Base-by-base conservation (phyloP, 192 early-diverging fungal species). In the Backusella circina region DNA sequence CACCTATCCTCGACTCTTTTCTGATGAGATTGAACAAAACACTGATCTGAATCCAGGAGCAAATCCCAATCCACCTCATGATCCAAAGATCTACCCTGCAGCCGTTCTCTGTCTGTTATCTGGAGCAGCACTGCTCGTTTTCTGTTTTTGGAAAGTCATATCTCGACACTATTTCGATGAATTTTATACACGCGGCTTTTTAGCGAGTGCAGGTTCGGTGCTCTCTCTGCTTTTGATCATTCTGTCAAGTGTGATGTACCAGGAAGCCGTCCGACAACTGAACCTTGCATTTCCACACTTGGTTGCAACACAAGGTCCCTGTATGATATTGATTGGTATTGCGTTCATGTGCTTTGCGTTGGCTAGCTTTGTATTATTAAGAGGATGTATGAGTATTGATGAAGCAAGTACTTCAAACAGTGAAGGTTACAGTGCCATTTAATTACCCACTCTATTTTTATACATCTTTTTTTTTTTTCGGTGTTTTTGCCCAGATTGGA, bases 121-220 rank as follows among this genome's bases (percentile, higher is more conserved):
- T 67, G 50, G 71, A 0, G 71, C 71, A 2, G 31, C 47, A 0
- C 41, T 64, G 18, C 23, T 78, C 4, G 15, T 47, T 18, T 28
- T 78, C 18, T 72, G 65, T 10, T 4, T 78, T 39, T 57, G 51
- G 51, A 57, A 57, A 57, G 23, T 57, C 9, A 26, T 57, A 5
- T 23, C 50, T 23, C 71, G 73, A 10, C 23, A 51, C 66, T 71
- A 75, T 28, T 38, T 70, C 10, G 79, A 81, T 44, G 33, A 70
- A 28, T 64, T 54, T 54, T 77, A 77, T 74, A 71, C 75, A 16
- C 67, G 79, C 21, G 79, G 72, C 21, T 81, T 81, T 36, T 50
- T 77, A 18, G 65, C 71, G 3, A 47, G 38, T 0, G 72, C 50
- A 5, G 41, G 75, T 5, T 32, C 79, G 3, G 72, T 77, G 0